These are phyloP conservation scores for Colletotrichum lini DNA, from an alignment of 2,329 filamentous ascomycete species.

Conservation along the genomic window DNA sequence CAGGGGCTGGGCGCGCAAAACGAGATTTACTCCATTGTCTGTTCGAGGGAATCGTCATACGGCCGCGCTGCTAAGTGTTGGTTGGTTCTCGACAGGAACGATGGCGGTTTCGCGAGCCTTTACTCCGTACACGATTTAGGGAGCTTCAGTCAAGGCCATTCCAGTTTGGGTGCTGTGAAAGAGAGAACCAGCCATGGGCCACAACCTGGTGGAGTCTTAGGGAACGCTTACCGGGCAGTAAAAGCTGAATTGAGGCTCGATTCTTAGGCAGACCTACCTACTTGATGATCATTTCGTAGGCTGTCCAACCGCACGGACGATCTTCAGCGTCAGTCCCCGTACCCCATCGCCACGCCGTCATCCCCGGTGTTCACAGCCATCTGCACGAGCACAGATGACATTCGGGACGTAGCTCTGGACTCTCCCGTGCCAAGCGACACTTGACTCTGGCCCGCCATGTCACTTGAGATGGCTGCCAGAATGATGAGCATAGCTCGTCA, in stretches of 20 bases:
- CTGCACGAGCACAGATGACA: slow-evolving; percentile 21
- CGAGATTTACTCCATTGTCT: neutral
- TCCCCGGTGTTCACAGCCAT: slow-evolving; percentile 16
- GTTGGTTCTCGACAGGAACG: neutral
- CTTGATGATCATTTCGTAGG: slow-evolving; percentile 1
- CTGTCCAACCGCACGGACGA: slow-evolving; percentile 24
- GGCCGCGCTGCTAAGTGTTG: neutral
- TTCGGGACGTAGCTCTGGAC: slow-evolving; percentile 12
- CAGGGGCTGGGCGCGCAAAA: neutral
- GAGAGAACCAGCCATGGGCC: neutral
- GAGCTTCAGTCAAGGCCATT: neutral
- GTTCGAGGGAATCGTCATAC: neutral
- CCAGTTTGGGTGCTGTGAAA: neutral
- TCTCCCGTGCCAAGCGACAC: slow-evolving; percentile 21
- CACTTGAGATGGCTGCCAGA: slow-evolving; percentile 5
- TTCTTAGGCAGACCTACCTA: neutral
- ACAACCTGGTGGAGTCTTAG: neutral
- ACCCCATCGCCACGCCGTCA: slow-evolving; percentile 20
- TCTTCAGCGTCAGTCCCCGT: slow-evolving; percentile 27
- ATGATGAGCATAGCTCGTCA: neutral
- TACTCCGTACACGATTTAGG: neutral
- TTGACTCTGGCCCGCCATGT: slow-evolving; percentile 19
- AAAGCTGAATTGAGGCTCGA: neutral
- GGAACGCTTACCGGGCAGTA: neutral
- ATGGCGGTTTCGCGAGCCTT: neutral